Evolutionary conservation across 352 stramenopile genomes (phyloP).

Genomic region (Pythium utonaiense): DNA sequence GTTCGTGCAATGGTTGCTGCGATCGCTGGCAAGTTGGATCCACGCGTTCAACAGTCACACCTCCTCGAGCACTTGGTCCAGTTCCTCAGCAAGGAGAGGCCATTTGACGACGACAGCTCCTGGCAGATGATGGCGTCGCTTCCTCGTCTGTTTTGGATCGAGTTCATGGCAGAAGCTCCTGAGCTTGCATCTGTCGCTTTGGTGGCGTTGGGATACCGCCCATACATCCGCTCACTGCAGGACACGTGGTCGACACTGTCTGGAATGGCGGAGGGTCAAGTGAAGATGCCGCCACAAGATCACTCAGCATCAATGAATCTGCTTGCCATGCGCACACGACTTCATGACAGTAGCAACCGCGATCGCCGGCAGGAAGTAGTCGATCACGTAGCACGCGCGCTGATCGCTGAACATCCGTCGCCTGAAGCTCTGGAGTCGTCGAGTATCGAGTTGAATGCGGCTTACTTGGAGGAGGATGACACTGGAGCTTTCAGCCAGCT

Average conservation of each 20-base stretch:
- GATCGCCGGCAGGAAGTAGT: background rate
- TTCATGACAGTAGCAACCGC: background rate
- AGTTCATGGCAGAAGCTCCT: constrained; percentile 29
- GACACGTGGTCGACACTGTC: constrained; percentile 21
- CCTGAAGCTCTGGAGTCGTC: background rate
- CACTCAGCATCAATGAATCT: background rate
- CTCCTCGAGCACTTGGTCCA: constrained; percentile 38
- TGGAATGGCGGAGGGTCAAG: background rate
- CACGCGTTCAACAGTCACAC: constrained; percentile 12
- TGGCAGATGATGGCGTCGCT: constrained; percentile 39
- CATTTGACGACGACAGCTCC: constrained; percentile 40
- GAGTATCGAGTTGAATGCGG: background rate
- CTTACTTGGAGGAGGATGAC: background rate
- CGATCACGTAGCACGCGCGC: background rate
- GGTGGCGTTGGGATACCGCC: constrained; percentile 26
- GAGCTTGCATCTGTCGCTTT: constrained; percentile 37
- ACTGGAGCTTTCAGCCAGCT: background rate
- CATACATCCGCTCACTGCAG: constrained; percentile 29
- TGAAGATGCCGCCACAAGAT: background rate
- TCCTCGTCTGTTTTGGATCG: constrained; percentile 43
- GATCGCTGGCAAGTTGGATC: constrained; percentile 14
- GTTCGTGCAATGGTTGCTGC: constrained; percentile 23
- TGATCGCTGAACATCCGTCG: background rate
- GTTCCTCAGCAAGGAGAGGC: constrained; percentile 31
- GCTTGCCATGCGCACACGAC: background rate